Conservation (phyloP, 805 yeast species). For the Saccharomyces eubayanus region DNA sequence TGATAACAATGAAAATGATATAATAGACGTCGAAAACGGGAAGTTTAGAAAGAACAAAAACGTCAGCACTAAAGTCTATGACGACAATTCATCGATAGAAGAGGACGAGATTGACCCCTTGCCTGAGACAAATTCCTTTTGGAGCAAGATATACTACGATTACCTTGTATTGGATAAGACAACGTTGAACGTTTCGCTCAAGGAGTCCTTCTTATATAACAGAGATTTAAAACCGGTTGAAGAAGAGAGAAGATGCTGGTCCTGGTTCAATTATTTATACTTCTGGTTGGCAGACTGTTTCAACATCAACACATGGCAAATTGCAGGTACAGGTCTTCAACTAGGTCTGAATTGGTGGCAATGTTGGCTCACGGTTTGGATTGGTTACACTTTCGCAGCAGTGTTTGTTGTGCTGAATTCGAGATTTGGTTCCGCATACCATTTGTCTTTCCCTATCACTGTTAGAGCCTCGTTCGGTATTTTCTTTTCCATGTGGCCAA, state of each 20-base stretch:
- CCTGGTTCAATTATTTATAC: slow-evolving; percentile 69
- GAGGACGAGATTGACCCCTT: slow-evolving; percentile 4
- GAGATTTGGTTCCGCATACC: slow-evolving; percentile 73
- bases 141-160: slow-evolving; percentile 20
- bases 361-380: slow-evolving; percentile 81
- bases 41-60: neutral
- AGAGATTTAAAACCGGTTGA: slow-evolving; percentile 77
- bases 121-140: slow-evolving; percentile 6
- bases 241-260: slow-evolving; percentile 67
- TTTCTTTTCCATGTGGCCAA: slow-evolving; percentile 83
- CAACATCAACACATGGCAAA: slow-evolving; percentile 86
- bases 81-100: slow-evolving; percentile 2
- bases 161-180: slow-evolving; percentile 22
- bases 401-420: slow-evolving; percentile 63
- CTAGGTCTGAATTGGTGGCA: slow-evolving; percentile 87
- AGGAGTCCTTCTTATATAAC: slow-evolving; percentile 63
- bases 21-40: slow-evolving; percentile 3
- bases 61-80: slow-evolving; percentile 2
- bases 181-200: slow-evolving; percentile 37
- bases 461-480: slow-evolving; percentile 79
- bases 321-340: slow-evolving; percentile 76
- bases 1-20: neutral
- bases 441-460: slow-evolving; percentile 76
- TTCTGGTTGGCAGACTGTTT: slow-evolving; percentile 89
- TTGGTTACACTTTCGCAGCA: slow-evolving; percentile 69